Base-by-base conservation (phyloP, 2,329 filamentous ascomycete genomes). In the Plectosphaerella cucumerina region DNA sequence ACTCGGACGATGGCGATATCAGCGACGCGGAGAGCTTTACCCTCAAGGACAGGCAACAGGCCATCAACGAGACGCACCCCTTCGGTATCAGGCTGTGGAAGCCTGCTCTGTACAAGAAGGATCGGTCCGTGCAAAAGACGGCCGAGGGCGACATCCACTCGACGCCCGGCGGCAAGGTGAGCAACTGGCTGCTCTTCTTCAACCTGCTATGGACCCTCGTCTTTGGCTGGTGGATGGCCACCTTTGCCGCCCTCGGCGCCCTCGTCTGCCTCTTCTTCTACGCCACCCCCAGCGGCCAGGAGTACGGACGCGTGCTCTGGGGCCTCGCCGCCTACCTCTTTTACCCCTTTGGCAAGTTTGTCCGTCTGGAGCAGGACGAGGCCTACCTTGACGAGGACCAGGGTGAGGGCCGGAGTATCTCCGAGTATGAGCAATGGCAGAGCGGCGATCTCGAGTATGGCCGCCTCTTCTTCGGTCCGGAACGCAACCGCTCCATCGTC, bases 81-180 rank as follows among this genome's bases (percentile, higher is more conserved):
- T 99, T 99, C 62, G 94, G 94, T 76, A 97, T 99, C 65, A 86
- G 95, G 66, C 90, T 99, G 56, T 99, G 94, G 94, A 99, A 99
- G 70, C 94, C 94, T 42, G 95, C 94, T 1, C 70, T 99, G 56
- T 99, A 99, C 80, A 99, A 99, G 72, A 99, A 99, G 70, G 86
- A 88, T 61, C 86, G 94, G 51, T 99, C 94, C 1, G 95, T 99
- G 35, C 91, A 97, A 67, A 94, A 95, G 70, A 96, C 86, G 44
- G 94, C 94, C 6, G 93, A 97, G 71, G 92, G 89, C 14, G 94
- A 99, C 67, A 97, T 99, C 53, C 94, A 99, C 72, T 97, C 93
- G 3, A 85, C 90, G 1, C 94, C 94, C 0, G 94, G 94, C 20
- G 89, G 90, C 17, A 85, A 85, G 59, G 93, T 97, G 56, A 93